Percentiles rank a stretch among this genome's conserved stretches.
Evolutionary conservation across 2,329 filamentous ascomycete genomes (phyloP).

Genomic region (Sarocladium kiliense): DNA sequence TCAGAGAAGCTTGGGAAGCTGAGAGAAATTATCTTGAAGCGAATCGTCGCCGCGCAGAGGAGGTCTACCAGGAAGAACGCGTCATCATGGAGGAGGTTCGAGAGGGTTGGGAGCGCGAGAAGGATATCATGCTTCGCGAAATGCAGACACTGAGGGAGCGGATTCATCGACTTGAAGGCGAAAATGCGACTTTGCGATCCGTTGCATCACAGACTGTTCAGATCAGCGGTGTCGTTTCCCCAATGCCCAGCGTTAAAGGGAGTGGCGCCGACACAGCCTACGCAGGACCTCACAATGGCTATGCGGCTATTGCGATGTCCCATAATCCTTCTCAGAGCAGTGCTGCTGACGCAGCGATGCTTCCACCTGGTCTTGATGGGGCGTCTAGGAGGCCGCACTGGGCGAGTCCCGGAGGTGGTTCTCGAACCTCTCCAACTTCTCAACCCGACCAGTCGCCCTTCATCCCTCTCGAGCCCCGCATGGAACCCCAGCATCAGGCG

Average conservation of each 20-base stretch:
- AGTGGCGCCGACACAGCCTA: constrained; percentile 13
- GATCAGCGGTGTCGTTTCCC: constrained; percentile 24
- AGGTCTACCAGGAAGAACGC: constrained; percentile 51
- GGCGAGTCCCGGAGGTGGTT: constrained; percentile 23
- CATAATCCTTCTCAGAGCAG: background rate
- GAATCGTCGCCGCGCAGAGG: constrained; percentile 46
- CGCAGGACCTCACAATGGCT: background rate
- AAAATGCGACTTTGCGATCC: constrained; percentile 29
- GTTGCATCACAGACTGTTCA: constrained; percentile 23
- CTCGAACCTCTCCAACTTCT: constrained; percentile 27
- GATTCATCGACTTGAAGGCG: constrained; percentile 28
- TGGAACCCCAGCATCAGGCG: constrained; percentile 32
- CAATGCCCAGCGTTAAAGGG: constrained; percentile 19
- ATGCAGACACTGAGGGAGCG: constrained; percentile 36
- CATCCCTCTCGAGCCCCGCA: constrained; percentile 38
- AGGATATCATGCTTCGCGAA: constrained; percentile 32
- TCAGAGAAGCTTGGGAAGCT: constrained; percentile 46
- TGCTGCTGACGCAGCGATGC: constrained; percentile 17
- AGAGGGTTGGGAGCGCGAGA: constrained; percentile 41
- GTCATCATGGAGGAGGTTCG: constrained; percentile 48
- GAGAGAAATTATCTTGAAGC: constrained; percentile 50
- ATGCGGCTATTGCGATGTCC: background rate
- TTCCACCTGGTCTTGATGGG: constrained; percentile 29
- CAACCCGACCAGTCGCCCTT: constrained; percentile 31
- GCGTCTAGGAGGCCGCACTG: constrained; percentile 30